Evolutionary conservation across 331 rosid genomes (phyloP).

Genomic region (Rhamnella rubrinervis): DNA sequence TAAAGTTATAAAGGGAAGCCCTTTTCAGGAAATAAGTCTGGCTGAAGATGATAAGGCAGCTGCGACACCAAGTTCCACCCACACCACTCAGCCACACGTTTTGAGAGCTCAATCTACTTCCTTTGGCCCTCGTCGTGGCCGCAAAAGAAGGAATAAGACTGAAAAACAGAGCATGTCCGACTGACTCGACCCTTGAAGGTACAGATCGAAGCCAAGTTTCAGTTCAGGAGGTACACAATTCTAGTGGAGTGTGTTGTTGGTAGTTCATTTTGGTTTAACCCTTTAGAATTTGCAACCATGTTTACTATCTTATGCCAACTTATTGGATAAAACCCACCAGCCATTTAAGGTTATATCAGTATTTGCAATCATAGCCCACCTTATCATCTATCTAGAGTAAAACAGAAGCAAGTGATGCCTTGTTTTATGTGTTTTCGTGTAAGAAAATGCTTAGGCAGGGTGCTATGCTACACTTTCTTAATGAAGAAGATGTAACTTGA

Average conservation of each 20-base stretch:
- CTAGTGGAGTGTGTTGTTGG: not conserved
- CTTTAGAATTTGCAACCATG: too few species aligned
- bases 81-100: constrained; percentile 3
- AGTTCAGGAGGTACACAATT: not conserved
- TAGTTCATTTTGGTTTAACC: not conserved
- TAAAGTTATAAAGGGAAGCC: constrained; percentile 16
- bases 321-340: too few species aligned
- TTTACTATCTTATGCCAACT: too few species aligned
- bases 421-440: too few species aligned
- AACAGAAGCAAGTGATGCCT: too few species aligned
- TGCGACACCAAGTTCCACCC: constrained; percentile 1
- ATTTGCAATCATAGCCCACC: too few species aligned
- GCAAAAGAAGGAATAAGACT: constrained; percentile 11
- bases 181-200: constrained; percentile 36
- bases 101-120: constrained; percentile 17
- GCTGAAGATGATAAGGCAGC: constrained; percentile 6
- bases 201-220: not conserved
- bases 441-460: too few species aligned
- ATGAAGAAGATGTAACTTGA: too few species aligned
- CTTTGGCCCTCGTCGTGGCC: not conserved
- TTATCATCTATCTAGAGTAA: too few species aligned
- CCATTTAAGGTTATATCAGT: too few species aligned
- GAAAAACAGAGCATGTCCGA: not conserved
- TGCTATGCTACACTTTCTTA: too few species aligned
- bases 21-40: constrained; percentile 4